Base-by-base conservation (phyloP, 2,329 filamentous ascomycete genomes). In the Aspergillus sp. region DNA sequence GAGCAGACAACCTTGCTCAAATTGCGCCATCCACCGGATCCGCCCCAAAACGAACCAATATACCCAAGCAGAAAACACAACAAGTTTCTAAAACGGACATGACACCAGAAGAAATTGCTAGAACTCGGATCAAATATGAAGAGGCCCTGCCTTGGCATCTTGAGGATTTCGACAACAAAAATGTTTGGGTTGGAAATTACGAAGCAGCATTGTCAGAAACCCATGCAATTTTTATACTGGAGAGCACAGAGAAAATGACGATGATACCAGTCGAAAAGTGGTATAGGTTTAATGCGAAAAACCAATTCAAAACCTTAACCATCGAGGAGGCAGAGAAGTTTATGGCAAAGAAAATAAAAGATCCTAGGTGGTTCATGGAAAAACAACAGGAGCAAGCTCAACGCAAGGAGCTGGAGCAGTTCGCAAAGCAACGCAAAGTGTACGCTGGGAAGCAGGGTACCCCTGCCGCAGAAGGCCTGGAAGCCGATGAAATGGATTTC, bases 61-160 rank as follows among this genome's bases (percentile, higher is more conserved):
- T 77, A 20, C 82, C 82, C 54, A 83, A 86, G 71, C 93, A 96
- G 75, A 96, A 93, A 69, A 93, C 88, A 1, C 89, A 91, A 62
- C 90, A 92, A 67, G 89, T 96, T 20, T 92, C 90, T 69, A 87
- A 91, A 64, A 85, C 89, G n/a, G 90, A 96, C 57, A 85, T 87
- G 70, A 86, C 86, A 2, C 83, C 83, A 77, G 79, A 95, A 83
- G 82, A 96, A 82, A 79, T 86, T 86, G 76, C 89, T 58, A 79
- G 79, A 50, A 79, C 82, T 42, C 80, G 85, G 58, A 77, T 87
- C 42, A 84, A 93, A 62, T 99, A 98, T 65, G 95, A 98, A 72
- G 95, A 99, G 74, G 91, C 93, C 4, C 80, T 97, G 50, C 95
- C 95, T 5, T 99, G 95, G 95, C 93, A 97, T 72, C 76, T 99